Evolutionary conservation across 2,329 filamentous ascomycete species (phyloP), one percentile per base, ranked within the genome.

Genomic region (Aspergillus hiratsukae): DNA sequence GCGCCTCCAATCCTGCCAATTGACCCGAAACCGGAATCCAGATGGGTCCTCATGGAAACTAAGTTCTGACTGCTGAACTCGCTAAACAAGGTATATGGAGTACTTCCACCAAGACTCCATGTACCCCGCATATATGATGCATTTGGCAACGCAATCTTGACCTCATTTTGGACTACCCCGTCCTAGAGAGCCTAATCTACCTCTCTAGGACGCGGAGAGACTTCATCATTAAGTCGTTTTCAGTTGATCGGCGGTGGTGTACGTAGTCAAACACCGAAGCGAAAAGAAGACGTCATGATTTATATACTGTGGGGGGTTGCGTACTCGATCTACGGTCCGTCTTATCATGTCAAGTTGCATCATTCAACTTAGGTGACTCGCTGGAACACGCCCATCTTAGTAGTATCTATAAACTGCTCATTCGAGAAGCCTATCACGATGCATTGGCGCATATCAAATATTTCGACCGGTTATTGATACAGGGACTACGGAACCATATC

Each of bases 111-210:
- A 17, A 45, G 41, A 11, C 41, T 23, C 19, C 19, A 2, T 23
- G 19, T 53, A 54, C 49, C 52, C 54, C 50, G 50, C 50, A 56
- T 48, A 45, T 3, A 9, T 43, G 40, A 43, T 52, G 43, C 31
- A 52, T 52, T 45, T 23, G n/a, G n/a, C 14, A 53, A 52, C 50
- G 50, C 54, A 45, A 56, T 49, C 40, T 55, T 56, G 54, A 56
- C 54, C 35, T 56, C 50, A 56, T 52, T 27, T 27, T 11, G 49
- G 21, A 9, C 2, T 52, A 31, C 25, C 41, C 19, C 11, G 29
- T 41, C 21, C 19, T 19, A 2, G 11, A 23, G 41, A 21, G 41
- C 19, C 10, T 10, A 45, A 17, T 17, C 31, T 37, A 6, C 14
- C 11, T 17, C 31, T 4, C 4, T 14, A 37, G 14, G 6, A 5